Percentiles rank a stretch among this genome's conserved stretches.
These are phyloP conservation scores for Trichoderma sp. DNA, from an alignment of 2,329 filamentous ascomycete genomes.

Conservation along the genomic window DNA sequence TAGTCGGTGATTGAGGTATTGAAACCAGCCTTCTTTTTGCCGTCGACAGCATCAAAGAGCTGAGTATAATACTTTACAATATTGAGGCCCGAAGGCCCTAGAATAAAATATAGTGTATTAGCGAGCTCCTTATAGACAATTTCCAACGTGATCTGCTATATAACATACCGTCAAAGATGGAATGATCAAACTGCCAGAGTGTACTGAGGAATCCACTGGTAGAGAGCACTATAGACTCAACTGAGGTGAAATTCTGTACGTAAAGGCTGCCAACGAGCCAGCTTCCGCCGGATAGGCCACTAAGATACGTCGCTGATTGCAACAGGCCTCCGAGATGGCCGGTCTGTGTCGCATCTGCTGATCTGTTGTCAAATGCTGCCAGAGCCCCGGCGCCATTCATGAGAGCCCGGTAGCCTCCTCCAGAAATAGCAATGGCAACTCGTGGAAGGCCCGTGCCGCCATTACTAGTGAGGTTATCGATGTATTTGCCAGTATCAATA, in stretches of 20 bases:
- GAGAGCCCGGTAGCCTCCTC: constrained; percentile 78
- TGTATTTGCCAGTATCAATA: constrained; percentile 30
- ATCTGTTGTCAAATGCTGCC: constrained; percentile 73
- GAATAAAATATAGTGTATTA: constrained; percentile 35
- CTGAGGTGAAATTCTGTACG: constrained; percentile 74
- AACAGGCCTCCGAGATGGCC: constrained; percentile 68
- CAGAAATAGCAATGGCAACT: constrained; percentile 74
- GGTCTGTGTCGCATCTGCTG: constrained; percentile 57
- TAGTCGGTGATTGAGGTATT: constrained; percentile 74
- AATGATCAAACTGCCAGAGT: constrained; percentile 45
- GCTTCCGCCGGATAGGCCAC: constrained; percentile 73
- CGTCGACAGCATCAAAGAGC: constrained; percentile 59
- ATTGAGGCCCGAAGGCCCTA: constrained; percentile 39
- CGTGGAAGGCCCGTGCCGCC: constrained; percentile 40
- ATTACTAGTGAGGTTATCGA: constrained; percentile 28
- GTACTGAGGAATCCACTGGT: constrained; percentile 37
- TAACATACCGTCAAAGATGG: constrained; percentile 42
- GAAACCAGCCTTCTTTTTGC: constrained; percentile 63
- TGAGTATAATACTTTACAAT: constrained; percentile 61
- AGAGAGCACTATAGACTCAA: constrained; percentile 48
- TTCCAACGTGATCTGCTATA: background rate
- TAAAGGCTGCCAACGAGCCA: constrained; percentile 78
- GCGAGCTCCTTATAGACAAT: accelerated
- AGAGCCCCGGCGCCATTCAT: constrained; percentile 76
- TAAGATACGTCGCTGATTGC: constrained; percentile 74